Conservation (phyloP, 148 eudicot genomes). For the Suaeda aralocaspica region DNA sequence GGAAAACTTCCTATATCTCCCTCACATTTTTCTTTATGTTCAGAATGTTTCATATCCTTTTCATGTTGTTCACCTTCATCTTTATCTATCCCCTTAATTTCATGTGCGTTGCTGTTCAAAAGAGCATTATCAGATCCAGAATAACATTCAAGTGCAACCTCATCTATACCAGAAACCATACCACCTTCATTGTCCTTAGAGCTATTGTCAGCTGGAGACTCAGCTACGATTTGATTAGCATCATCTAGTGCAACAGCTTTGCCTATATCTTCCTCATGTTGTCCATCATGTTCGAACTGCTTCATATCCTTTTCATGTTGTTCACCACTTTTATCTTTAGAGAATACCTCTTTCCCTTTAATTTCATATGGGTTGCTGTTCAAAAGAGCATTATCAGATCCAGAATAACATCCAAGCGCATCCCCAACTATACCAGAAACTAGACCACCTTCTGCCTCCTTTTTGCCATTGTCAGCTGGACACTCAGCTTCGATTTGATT, state of each 20-base stretch:
- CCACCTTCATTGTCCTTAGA: slow-evolving; percentile 10
- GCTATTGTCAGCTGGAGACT: slow-evolving; percentile 13
- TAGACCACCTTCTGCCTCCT: slow-evolving; percentile 11
- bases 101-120: slow-evolving; percentile 1
- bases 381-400: slow-evolving; percentile 13
- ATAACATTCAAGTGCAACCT: slow-evolving; percentile 10
- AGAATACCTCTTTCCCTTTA: slow-evolving; percentile 9
- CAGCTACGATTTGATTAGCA: not conserved
- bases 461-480: slow-evolving; percentile 12
- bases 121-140: slow-evolving; percentile 14
- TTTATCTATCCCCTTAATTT: slow-evolving; percentile 17
- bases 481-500: not conserved
- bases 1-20: not conserved
- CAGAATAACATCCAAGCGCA: slow-evolving; percentile 11
- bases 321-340: slow-evolving; percentile 15
- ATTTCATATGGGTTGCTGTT: slow-evolving; percentile 9
- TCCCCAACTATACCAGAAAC: slow-evolving; percentile 11
- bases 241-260: too few relatives aligned
- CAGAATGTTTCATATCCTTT: slow-evolving; percentile 14
- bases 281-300: slow-evolving; percentile 10
- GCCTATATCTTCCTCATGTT: slow-evolving; percentile 4
- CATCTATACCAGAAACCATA: slow-evolving; percentile 12
- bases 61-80: slow-evolving; percentile 14
- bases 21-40: slow-evolving; percentile 13
- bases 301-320: slow-evolving; percentile 7